Percentiles rank a stretch among this genome's conserved stretches.
These are phyloP conservation scores for Aphanocladium album DNA, from an alignment of 2,329 filamentous ascomycete genomes.

Conservation along the genomic window DNA sequence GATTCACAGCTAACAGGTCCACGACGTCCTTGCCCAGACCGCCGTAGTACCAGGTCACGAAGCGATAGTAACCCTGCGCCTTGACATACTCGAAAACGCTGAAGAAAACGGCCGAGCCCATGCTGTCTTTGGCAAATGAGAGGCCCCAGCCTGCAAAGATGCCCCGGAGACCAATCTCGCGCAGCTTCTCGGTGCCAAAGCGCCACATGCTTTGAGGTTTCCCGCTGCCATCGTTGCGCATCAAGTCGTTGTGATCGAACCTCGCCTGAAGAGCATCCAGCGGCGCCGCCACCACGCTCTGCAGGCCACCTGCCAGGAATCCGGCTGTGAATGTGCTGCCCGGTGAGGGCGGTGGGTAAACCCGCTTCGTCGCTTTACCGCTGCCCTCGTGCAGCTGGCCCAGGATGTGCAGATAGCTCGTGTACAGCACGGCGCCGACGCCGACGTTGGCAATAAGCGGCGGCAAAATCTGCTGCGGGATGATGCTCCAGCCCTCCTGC, in stretches of 20 bases:
- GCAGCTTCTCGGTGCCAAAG: conserved; percentile 58
- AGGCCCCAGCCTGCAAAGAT: conserved; percentile 71
- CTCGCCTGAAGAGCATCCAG: conserved; percentile 71
- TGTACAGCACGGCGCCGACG: conserved; percentile 71
- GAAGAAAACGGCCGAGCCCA: conserved; percentile 69
- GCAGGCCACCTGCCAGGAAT: conserved; percentile 61
- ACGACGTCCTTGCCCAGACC: conserved; percentile 48
- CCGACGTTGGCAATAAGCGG: conserved; percentile 69
- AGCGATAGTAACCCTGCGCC: conserved; percentile 64
- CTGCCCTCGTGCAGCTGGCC: conserved; percentile 62
- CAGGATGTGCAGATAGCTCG: conserved; percentile 67
- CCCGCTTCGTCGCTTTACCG: conserved; percentile 48
- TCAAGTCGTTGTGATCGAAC: conserved; percentile 55
- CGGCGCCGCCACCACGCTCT: conserved; percentile 68
- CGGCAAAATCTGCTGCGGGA: conserved; percentile 72
- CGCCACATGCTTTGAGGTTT: conserved; percentile 64
- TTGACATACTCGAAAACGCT: conserved; percentile 72
- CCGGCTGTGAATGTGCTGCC: conserved; percentile 64
- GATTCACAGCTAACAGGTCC: conserved; percentile 43
- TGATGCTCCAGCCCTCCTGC: conserved; percentile 67
- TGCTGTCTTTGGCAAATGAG: conserved; percentile 62
- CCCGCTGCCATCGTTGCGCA: conserved; percentile 35
- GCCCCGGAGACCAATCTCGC: conserved; percentile 66
- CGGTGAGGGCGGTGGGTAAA: conserved; percentile 64
- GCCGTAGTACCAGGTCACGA: conserved; percentile 66